Evolutionary conservation across 345 rosid species (phyloP).

Genomic region (Corchorus capsularis): DNA sequence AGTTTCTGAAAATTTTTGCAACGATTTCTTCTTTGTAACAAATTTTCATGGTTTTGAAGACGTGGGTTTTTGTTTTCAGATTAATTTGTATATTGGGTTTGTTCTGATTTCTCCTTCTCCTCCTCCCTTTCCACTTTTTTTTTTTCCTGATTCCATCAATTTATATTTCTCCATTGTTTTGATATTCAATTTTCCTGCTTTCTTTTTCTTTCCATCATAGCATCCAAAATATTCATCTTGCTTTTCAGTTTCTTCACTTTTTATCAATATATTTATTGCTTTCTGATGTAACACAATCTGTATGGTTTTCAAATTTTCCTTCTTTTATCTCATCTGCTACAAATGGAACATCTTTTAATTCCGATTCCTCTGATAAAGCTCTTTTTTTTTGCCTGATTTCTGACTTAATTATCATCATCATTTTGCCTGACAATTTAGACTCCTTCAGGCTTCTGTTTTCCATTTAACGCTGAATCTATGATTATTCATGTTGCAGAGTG

Average conservation of each 20-base stretch:
- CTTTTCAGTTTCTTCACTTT: slow-evolving; percentile 18
- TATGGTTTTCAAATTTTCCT: slow-evolving; percentile 28
- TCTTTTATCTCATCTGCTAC: not conserved
- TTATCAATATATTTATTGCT: not conserved
- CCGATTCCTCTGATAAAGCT: slow-evolving; percentile 15
- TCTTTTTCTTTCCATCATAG: too few species aligned
- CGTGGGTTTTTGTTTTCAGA: too few species aligned
- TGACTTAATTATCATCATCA: not conserved
- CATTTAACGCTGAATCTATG: slow-evolving; percentile 21
- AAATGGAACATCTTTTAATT: slow-evolving; percentile 22
- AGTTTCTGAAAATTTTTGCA: too few species aligned
- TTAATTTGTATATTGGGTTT: too few species aligned
- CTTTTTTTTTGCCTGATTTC: slow-evolving; percentile 14
- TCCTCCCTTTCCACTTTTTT: too few species aligned
- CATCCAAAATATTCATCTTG: not conserved
- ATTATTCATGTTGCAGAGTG: slow-evolving; percentile 24
- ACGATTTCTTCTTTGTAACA: too few species aligned
- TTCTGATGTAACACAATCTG: not conserved
- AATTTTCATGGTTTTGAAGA: too few species aligned
- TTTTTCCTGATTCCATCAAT: too few species aligned
- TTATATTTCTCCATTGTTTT: too few species aligned
- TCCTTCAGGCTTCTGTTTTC: slow-evolving; percentile 26
- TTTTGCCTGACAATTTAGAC: not conserved
- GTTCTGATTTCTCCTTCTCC: too few species aligned
- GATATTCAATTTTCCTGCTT: too few species aligned